Base-by-base conservation (phyloP, 768 basidiomycete genomes). In the Daedaleopsis nitida region DNA sequence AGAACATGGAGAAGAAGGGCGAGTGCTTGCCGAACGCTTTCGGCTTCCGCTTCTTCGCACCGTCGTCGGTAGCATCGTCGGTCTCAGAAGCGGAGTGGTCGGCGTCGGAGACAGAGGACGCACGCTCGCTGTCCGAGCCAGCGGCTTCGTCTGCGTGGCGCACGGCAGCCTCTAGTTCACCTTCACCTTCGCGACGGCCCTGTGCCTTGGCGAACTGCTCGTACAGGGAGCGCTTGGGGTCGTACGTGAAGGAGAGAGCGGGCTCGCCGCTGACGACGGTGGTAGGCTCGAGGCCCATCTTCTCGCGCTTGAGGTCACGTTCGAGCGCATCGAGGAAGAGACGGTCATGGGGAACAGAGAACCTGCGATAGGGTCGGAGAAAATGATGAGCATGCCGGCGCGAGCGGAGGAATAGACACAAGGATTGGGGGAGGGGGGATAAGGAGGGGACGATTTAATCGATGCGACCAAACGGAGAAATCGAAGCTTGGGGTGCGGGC, bases 261-360 rank as follows among this genome's bases (percentile, higher is more conserved):
- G 95, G 95, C 74, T 96, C 95, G 57, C 92, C 86, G 9, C 77
- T 72, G 32, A 87, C 77, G 48, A 74, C 81, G 2, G 95, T 96
- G 2, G 96, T 96, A 0, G 94, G 83, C 70, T 94, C 92, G 44
- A 84, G 80, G 0, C 92, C 91, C 80, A 91, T 89, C 76, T 95
- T 96, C 75, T 97, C 96, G 35, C 96, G 86, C 78, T 96, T 97
- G 58, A 97, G 85, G 73, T 98, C 96, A 51, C 96, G 89, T 73
- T 98, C 96, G 51, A 98, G 85, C 19, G 96, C 96, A 70, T 98
- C 96, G 55, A 98, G 86, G 81, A 97, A 98, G 57, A 98, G 88
- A 37, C 95, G 89, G 73, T 98, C 96, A 63, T 98, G 96, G 2
- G 96, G 96, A 7, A 98, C 96, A 7, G 94, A 96, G 77, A 94